Evolutionary conservation across 495 filamentous ascomycete species (phyloP).

Genomic region (Glonium stellatum): DNA sequence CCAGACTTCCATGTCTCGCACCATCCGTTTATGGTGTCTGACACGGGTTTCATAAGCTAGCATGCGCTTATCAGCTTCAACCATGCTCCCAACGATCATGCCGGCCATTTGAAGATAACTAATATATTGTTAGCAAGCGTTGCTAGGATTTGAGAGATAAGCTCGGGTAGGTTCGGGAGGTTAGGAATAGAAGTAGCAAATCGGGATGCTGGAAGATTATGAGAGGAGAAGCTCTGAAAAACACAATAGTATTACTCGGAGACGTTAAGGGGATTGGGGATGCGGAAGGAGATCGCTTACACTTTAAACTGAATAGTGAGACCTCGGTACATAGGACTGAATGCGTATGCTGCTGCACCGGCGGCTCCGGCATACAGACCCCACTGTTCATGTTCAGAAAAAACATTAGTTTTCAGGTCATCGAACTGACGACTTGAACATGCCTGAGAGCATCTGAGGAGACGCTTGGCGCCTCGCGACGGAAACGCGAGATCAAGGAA

Average conservation of each 20-base stretch:
- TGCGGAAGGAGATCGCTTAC: constrained; percentile 38
- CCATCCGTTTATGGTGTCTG: constrained; percentile 56
- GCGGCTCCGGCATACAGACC: constrained; percentile 52
- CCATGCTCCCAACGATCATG: constrained; percentile 78
- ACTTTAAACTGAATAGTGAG: constrained; percentile 88
- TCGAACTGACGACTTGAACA: neutral
- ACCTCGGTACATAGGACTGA: constrained; percentile 70
- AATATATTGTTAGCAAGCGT: neutral
- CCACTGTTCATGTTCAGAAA: constrained; percentile 42
- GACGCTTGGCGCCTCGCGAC: neutral
- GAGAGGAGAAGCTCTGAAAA: too few species aligned
- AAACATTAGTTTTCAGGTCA: neutral
- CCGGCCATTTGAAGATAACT: constrained; percentile 79
- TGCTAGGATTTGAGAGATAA: neutral
- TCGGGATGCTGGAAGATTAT: neutral
- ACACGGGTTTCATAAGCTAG: constrained; percentile 57
- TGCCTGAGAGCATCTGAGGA: neutral
- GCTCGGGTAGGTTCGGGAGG: neutral
- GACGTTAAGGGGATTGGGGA: neutral
- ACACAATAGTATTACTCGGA: neutral
- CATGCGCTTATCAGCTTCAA: constrained; percentile 73
- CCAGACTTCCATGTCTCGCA: constrained; percentile 58
- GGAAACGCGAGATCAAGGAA: neutral
- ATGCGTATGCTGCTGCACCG: constrained; percentile 48
- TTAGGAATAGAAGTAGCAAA: neutral